phyloP scores from a whole-genome alignment of 257 asterid genomes.

The Solanum acaule region DNA sequence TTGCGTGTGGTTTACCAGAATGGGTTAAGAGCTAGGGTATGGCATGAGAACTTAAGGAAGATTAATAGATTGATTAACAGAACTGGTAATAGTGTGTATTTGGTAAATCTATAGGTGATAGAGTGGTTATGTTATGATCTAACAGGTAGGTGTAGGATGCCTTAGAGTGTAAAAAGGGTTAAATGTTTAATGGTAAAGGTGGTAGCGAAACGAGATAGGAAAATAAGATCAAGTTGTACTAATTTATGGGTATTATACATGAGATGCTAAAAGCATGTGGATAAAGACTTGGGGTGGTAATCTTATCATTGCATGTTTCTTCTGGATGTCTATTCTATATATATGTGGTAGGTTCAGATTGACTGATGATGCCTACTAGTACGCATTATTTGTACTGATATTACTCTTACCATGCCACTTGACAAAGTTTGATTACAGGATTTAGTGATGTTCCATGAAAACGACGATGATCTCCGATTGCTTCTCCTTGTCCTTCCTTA shows the following conservation, averaged over 20 bases:
- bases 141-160: background rate
- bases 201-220: background rate
- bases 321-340: too few species aligned
- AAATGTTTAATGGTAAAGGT: too few species aligned
- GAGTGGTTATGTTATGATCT: background rate
- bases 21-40: background rate
- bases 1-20: background rate
- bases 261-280: background rate
- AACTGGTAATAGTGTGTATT: background rate
- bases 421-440: background rate
- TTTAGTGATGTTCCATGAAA: background rate
- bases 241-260: background rate
- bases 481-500: background rate
- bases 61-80: too few species aligned
- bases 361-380: too few species aligned
- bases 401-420: background rate
- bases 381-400: too few species aligned
- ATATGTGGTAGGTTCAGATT: background rate
- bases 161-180: background rate
- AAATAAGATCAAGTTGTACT: background rate
- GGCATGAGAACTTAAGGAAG: background rate
- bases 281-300: background rate
- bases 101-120: background rate
- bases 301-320: background rate
- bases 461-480: background rate